Conservation (phyloP, 768 basidiomycete genomes). For the Inosperma sp. region DNA sequence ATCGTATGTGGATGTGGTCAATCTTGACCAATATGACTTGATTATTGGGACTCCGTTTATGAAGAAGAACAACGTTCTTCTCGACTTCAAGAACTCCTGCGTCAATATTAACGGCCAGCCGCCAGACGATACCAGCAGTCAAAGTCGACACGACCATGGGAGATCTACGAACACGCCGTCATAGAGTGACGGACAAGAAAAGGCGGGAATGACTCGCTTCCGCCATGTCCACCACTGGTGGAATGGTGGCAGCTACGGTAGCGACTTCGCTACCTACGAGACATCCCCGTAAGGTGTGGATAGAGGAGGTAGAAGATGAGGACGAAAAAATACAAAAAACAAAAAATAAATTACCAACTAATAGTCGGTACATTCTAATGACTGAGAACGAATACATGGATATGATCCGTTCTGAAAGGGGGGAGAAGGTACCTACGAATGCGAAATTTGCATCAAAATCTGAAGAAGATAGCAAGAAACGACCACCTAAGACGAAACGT, state of each 20-base stretch:
- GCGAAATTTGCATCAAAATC: background rate
- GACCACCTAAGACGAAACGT: too few species aligned
- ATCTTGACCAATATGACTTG: too few species aligned
- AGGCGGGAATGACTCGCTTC: background rate
- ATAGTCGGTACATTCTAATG: background rate
- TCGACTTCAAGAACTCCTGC: slow-evolving; percentile 23
- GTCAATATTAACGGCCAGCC: slow-evolving; percentile 10
- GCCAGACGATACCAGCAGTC: background rate
- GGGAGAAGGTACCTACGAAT: background rate
- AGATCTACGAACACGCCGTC: background rate
- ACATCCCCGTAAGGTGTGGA: too few species aligned
- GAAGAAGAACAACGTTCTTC: slow-evolving; percentile 15
- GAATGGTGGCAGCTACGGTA: background rate
- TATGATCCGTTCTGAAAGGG: background rate
- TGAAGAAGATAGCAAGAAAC: background rate
- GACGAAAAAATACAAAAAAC: background rate
- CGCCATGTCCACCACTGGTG: background rate
- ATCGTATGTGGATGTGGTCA: slow-evolving; percentile 34
- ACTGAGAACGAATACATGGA: background rate
- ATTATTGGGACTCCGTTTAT: slow-evolving; percentile 36
- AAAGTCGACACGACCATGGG: background rate
- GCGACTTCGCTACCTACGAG: background rate
- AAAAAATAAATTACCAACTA: background rate
- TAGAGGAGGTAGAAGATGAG: too few species aligned
- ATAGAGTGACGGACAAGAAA: background rate